These are phyloP conservation scores for Candida verbasci DNA, from an alignment of 805 yeast species.

Conservation along the genomic window DNA sequence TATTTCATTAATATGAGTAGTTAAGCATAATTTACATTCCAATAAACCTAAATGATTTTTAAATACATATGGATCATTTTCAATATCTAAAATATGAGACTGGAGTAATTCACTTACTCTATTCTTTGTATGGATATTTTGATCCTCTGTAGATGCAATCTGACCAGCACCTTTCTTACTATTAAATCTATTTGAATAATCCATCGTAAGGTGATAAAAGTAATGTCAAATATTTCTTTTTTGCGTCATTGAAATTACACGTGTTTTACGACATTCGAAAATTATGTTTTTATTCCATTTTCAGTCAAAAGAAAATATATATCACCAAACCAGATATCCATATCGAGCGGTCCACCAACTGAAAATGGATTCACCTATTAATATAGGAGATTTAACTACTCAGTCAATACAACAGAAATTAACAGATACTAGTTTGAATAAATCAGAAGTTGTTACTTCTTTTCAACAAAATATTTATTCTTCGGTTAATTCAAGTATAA, in stretches of 20 bases:
- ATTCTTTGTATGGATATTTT: slow-evolving; percentile 63
- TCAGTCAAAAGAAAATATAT: no score
- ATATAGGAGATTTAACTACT: slow-evolving; percentile 39
- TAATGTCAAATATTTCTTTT: no score
- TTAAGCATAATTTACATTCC: slow-evolving; percentile 81
- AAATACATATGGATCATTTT: slow-evolving; percentile 78
- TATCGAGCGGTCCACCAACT: no score
- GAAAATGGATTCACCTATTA: slow-evolving; percentile 39
- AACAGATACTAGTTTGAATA: slow-evolving; percentile 30
- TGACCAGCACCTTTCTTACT: slow-evolving; percentile 92
- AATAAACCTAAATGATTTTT: slow-evolving; percentile 77
- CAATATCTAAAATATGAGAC: slow-evolving; percentile 46
- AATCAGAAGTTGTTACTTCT: slow-evolving; percentile 10
- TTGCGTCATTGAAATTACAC: slow-evolving; percentile 2
- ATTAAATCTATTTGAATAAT: slow-evolving; percentile 84
- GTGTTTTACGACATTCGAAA: no score
- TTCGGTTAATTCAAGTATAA: slow-evolving; percentile 33
- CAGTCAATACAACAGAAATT: slow-evolving; percentile 33
- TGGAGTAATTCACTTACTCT: slow-evolving; percentile 62
- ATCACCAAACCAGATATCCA: no score
- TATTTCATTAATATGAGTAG: slow-evolving; percentile 75
- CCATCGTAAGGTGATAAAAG: slow-evolving; percentile 51
- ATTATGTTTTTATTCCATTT: no score
- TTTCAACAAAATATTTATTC: slow-evolving; percentile 15
- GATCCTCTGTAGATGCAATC: slow-evolving; percentile 67